Evolutionary conservation across 2,329 filamentous ascomycete species (phyloP).

Genomic region (Fusarium poae): DNA sequence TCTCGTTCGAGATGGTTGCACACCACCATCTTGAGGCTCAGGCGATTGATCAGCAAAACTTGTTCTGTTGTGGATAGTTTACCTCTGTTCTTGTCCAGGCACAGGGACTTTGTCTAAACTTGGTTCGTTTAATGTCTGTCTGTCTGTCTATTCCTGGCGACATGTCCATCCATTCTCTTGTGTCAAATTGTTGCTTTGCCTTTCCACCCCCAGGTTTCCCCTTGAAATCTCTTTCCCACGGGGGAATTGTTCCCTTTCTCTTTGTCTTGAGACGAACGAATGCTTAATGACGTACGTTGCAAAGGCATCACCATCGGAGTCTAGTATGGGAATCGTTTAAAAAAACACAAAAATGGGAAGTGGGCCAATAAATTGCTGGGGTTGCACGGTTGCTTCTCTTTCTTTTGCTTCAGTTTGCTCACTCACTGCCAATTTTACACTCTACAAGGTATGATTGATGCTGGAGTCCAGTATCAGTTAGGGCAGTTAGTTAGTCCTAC

Average conservation of each 20-base stretch:
- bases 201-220: conserved; percentile 7
- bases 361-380: conserved; percentile 20
- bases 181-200: not conserved
- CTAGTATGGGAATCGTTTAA: conserved; percentile 38
- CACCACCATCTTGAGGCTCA: conserved; percentile 36
- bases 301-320: conserved; percentile 35
- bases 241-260: conserved; percentile 2
- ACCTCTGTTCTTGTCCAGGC: conserved; percentile 33
- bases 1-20: conserved; percentile 30
- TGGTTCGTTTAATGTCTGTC: not conserved
- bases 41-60: conserved; percentile 39
- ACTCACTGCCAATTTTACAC: conserved; percentile 12
- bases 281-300: conserved; percentile 41
- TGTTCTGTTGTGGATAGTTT: conserved; percentile 40
- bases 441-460: conserved; percentile 4
- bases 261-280: conserved; percentile 14
- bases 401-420: not conserved
- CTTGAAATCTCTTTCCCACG: conserved; percentile 4
- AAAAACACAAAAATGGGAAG: conserved; percentile 10
- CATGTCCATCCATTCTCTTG: not conserved
- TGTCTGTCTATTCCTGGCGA: conserved; percentile 6
- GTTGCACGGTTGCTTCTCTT: conserved; percentile 27
- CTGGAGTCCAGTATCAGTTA: not conserved
- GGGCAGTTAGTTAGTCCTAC: conserved; percentile 6
- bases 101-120: conserved; percentile 30